Percentiles rank a stretch among this genome's conserved stretches.
These are phyloP conservation scores for Amoeboaphelidium protococcarum DNA, from an alignment of 371 early-diverging fungal species.

Conservation along the genomic window DNA sequence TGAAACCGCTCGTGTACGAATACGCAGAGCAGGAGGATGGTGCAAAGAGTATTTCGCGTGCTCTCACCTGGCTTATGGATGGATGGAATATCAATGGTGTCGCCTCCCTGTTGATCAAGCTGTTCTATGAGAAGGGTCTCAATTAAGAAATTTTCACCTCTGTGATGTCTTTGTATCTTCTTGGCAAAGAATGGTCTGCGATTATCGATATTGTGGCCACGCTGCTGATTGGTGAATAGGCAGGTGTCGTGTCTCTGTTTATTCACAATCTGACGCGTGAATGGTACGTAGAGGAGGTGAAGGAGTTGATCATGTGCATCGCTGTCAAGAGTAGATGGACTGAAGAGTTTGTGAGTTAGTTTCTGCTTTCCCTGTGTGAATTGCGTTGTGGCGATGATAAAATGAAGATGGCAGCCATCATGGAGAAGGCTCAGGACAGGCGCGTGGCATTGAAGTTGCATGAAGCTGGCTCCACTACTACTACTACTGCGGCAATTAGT, in stretches of 20 bases:
- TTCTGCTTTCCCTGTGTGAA: too few relatives aligned
- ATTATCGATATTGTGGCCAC: not conserved
- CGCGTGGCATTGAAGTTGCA: too few relatives aligned
- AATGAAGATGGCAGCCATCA: too few relatives aligned
- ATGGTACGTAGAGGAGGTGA: not conserved
- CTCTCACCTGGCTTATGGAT: not conserved
- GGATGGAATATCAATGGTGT: not conserved
- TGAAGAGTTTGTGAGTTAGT: too few relatives aligned
- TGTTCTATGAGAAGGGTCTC: not conserved
- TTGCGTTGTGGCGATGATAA: too few relatives aligned
- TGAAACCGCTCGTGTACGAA: not conserved
- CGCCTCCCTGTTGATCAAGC: not conserved
- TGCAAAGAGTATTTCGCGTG: too few relatives aligned
- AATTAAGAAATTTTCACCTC: not conserved
- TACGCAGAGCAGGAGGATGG: not conserved
- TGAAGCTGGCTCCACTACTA: too few relatives aligned
- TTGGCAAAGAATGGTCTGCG: not conserved
- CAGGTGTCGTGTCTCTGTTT: not conserved
- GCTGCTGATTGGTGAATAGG: not conserved
- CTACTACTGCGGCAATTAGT: too few relatives aligned
- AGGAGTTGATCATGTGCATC: not conserved
- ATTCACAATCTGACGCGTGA: not conserved
- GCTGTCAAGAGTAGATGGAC: not conserved
- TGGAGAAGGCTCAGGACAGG: too few relatives aligned
- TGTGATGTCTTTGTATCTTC: not conserved